These are phyloP conservation scores for Fremontodendron californicum DNA, from an alignment of 345 rosid genomes.

Conservation along the genomic window DNA sequence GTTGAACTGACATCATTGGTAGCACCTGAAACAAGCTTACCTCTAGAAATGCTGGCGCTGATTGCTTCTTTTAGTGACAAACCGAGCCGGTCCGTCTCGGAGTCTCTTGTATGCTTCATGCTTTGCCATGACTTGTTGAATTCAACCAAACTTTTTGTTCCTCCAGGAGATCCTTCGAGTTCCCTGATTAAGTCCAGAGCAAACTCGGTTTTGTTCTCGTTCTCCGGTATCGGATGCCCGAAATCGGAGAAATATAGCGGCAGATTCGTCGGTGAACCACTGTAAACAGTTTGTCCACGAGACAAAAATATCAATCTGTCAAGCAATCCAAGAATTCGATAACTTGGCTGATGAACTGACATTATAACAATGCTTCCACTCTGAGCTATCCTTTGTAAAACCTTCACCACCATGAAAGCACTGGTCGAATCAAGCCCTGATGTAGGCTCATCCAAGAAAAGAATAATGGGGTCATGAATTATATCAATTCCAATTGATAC, in stretches of 20 bases:
- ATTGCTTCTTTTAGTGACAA: slow-evolving; percentile 87
- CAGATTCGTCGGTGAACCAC: slow-evolving; percentile 68
- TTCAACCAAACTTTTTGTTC: slow-evolving; percentile 70
- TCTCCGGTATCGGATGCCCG: slow-evolving; percentile 84
- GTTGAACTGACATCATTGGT: slow-evolving; percentile 29
- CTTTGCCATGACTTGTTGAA: slow-evolving; percentile 77
- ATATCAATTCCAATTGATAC: slow-evolving; percentile 92
- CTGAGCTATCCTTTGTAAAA: slow-evolving; percentile 82
- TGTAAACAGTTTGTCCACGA: slow-evolving; percentile 88
- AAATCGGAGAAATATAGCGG: slow-evolving; percentile 67
- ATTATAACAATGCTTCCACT: slow-evolving; percentile 91
- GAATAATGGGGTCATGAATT: slow-evolving; percentile 81
- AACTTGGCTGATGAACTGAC: slow-evolving; percentile 96
- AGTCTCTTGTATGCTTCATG: slow-evolving; percentile 40
- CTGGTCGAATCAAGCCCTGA: slow-evolving; percentile 94
- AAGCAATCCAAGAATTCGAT: slow-evolving; percentile 65
- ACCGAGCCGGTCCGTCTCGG: slow-evolving; percentile 36
- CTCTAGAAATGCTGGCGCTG: slow-evolving; percentile 78
- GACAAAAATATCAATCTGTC: slow-evolving; percentile 77
- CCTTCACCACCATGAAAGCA: slow-evolving; percentile 96
- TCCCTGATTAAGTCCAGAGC: slow-evolving; percentile 79
- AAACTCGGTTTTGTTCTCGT: slow-evolving; percentile 83
- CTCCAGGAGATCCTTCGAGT: slow-evolving; percentile 85
- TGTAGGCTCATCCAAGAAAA: slow-evolving; percentile 91
- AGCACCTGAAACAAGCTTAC: slow-evolving; percentile 68